Evolutionary conservation across 1,139 yeast genomes (phyloP), one percentile per base, ranked within the genome.

Genomic region (Cylindricascospora bacillispora): DNA sequence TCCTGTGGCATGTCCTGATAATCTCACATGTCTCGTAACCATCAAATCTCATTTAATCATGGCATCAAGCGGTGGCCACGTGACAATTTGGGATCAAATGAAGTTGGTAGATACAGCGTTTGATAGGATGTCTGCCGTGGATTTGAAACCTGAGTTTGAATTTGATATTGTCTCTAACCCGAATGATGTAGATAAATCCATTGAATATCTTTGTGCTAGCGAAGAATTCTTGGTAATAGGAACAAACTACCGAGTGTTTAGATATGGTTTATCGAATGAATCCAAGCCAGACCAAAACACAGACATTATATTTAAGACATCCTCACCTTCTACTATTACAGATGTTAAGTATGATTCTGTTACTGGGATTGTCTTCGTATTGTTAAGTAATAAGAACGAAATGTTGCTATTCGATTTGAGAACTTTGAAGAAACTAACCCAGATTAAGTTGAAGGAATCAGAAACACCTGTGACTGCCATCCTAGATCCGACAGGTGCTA

Each of bases 11-110:
- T 32, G 28, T 7, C 36, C 31, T 26, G 32, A 30, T 12, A 41
- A 41, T n/a, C 42, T 53, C 5, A 43, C 48, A 15, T 44, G 53
- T 7, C 25, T 56, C 28, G 35, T 38, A 1, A 28, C 43, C 3
- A 46, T 49, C 11, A 39, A 41, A 11, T 30, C 34, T n/a, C 29
- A 33, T 19, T 33, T 45, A 17, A 15, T 47, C 9, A 14, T 46
- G n/a, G 35, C 39, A 4, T 25, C 22, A 5, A 41, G 37, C 15
- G 35, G 30, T 39, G 32, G 56, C 60, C 25, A 59, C 70, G 12
- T 62, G 59, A 11, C 69, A 66, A 26, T 52, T 40, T 33, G 73
- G 70, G 41, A 60, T 58, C 27, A 33, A 35, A 6, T 35, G 12
- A 32, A 36, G 16, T 40, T 66, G 18, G 32, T 47, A 6, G 49